Base-by-base conservation (phyloP, 2,329 filamentous ascomycete genomes). In the Lachnellula suecica region DNA sequence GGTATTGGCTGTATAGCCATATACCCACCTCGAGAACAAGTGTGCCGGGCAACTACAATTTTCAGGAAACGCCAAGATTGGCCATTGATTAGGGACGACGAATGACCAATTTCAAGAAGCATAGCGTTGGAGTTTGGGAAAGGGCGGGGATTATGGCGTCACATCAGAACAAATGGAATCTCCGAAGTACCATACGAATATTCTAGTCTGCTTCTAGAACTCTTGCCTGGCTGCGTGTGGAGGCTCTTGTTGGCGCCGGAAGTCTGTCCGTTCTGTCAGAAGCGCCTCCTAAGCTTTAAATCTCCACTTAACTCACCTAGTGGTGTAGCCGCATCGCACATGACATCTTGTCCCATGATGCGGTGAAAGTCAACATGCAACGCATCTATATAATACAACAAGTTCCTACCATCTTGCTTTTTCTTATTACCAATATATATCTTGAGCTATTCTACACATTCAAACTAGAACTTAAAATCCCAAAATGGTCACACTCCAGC, bases 111-210 rank as follows among this genome's bases (percentile, higher is more conserved):
- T 54, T 44, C 43, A 20, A 40, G 23, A n/a, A 57, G 46, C 54
- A 56, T 55, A 51, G 54, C 51, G 47, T 53, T 43, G 50, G 54
- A 52, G 47, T 53, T 57, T 37, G 13, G 52, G 51, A 25, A 11
- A n/a, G 4, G 27, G 10, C 10, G 13, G n/a, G 19, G 24, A 37
- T 19, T 38, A 24, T 37, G 31, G 23, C 29, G 35, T 22, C 37
- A 40, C 37, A 22, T 19, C 17, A 40, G 3, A 11, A 40, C 11
- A 4, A 40, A 20, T 40, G 20, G n/a, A 40, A 40, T 19, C 6
- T 13, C 15, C 31, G 13, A 34, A 34, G 13, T n/a, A n/a, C n/a
- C n/a, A n/a, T n/a, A n/a, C n/a, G n/a, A n/a, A n/a, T n/a, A n/a
- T n/a, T n/a, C n/a, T n/a, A n/a, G n/a, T n/a, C n/a, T n/a, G n/a